Evolutionary conservation across 169 alveolate species (phyloP), one percentile per base, ranked within the genome.

Genomic region (Plasmodium cynomolgi): DNA sequence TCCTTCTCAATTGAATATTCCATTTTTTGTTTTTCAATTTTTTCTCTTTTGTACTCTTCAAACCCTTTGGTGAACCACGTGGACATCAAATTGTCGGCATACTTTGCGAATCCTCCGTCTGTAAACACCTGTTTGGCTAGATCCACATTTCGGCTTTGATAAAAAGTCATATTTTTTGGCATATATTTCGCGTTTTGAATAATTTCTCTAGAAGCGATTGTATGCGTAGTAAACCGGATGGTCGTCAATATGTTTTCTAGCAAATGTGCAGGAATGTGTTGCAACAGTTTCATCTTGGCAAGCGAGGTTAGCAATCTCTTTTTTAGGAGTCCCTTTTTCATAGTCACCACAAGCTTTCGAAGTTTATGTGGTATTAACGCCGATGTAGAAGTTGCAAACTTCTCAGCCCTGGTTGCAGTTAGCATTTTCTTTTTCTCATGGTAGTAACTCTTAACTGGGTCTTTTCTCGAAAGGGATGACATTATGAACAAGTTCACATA

Each of bases 171-270:
- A 58, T 31, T 29, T 58, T 13, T 29, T 56, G 80, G 80, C 15
- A 23, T 31, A 83, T 9, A 39, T 41, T 68, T 29, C 9, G 94
- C 94, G 77, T 94, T 96, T 81, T 96, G 97, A 50, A 77, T 94
- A 39, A 96, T 93, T 68, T 94, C 96, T 74, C 91, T 90, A 9
- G 95, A 80, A 41, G 98, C 98, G 17, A 96, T 93, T 0, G 97
- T 82, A 80, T 96, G 98, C 3, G 98, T 96, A 20, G 96, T 96
- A 56, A 96, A 96, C 15, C 95, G 95, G 41, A 96, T 95, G 41
- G 97, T 54, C 41, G 96, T 75, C 11, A 88, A 71, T 1, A 97
- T 97, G 56, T 95, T 93, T 83, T 96, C 93, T 33, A 96, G 88
- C 39, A 96, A 44, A 50, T 95, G 83, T 1, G 84, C 79, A 58